Evolutionary conservation across 495 filamentous ascomycete species (phyloP), one percentile per base, ranked within the genome.

Genomic region (Sordaria brevicollis): DNA sequence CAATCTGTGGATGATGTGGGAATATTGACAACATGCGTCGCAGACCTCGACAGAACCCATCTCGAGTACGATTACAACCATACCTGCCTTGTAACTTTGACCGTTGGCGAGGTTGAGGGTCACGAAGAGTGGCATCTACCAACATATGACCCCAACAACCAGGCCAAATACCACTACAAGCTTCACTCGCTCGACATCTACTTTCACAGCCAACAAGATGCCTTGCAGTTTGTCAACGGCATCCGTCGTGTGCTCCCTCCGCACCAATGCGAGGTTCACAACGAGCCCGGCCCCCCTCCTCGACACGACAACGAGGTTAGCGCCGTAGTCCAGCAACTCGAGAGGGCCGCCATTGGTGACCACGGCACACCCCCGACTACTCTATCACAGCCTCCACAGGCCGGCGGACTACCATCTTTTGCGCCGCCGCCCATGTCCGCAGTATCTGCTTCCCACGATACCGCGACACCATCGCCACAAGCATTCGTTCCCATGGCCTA

Each of bases 161-260:
- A 92, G 72, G 87, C 84, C 38, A 89, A 88, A 71, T 91, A 91
- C 69, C 84, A 91, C 67, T 90, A 92, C 77, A 89, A 88, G 71
- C 82, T 97, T 1, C 90, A 96, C 75, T 92, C 92, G 2, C 72
- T 97, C 68, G 93, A 97, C 76, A 86, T 97, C 41, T 97, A 97
- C 78, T 94, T 97, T 79, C 96, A 92, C 92, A 92, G 86, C 1
- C 81, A 86, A 66, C 86, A 90, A 35, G 93, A 97, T 78, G 90
- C 90, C 4, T 81, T 87, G 35, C 81, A 88, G 62, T 93, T 97
- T 70, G 80, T 96, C 67, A 88, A 92, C 71, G 83, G 85, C 31
- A 75, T 89, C 36, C 84, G 88, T 57, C 84, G 82, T 33, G 80
- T 93, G 17, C 81, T 93, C 5, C 85, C 88, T 41, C 74, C 76